phyloP scores from a whole-genome alignment of 2,329 filamentous ascomycete species.

The Zymoseptoria ardabiliae region DNA sequence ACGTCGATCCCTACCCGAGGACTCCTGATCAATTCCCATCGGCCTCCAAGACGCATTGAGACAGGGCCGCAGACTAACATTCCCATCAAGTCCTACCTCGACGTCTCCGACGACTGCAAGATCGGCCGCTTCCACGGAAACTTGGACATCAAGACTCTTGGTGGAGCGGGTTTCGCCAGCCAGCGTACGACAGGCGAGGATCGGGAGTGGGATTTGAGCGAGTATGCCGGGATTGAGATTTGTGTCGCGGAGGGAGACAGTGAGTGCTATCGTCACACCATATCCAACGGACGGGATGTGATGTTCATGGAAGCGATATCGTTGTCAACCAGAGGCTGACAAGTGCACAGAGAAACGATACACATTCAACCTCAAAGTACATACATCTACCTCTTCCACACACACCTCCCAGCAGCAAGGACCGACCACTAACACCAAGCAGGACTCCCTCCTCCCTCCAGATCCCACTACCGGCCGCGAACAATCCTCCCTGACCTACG shows the following conservation, averaged over 20 bases:
- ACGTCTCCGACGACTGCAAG: constrained; percentile 25
- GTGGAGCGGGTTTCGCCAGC: constrained; percentile 75
- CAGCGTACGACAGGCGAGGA: constrained; percentile 58
- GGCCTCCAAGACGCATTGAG: not conserved
- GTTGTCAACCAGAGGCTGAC: constrained; percentile 2
- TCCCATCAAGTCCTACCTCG: constrained; percentile 37
- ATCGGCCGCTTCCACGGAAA: constrained; percentile 55
- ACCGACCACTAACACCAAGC: constrained; percentile 52
- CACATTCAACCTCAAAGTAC: constrained; percentile 68
- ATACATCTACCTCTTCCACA: constrained; percentile 52
- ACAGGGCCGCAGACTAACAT: not conserved
- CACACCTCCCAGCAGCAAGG: constrained; percentile 59
- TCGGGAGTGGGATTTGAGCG: constrained; percentile 55
- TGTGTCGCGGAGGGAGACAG: constrained; percentile 15
- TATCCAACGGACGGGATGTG: too few species aligned
- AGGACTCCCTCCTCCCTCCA: constrained; percentile 52
- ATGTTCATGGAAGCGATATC: too few species aligned
- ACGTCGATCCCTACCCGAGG: constrained; percentile 3
- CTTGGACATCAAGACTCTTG: constrained; percentile 66
- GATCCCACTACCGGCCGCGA: constrained; percentile 59
- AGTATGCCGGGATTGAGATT: constrained; percentile 39
- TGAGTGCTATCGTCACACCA: too few species aligned
- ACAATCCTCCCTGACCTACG: constrained; percentile 64
- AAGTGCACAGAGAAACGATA: constrained; percentile 52
- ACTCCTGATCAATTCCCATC: too few species aligned